These are phyloP conservation scores for Plasmodium billcollinsi DNA, from an alignment of 169 alveolate species.

Conservation along the genomic window DNA sequence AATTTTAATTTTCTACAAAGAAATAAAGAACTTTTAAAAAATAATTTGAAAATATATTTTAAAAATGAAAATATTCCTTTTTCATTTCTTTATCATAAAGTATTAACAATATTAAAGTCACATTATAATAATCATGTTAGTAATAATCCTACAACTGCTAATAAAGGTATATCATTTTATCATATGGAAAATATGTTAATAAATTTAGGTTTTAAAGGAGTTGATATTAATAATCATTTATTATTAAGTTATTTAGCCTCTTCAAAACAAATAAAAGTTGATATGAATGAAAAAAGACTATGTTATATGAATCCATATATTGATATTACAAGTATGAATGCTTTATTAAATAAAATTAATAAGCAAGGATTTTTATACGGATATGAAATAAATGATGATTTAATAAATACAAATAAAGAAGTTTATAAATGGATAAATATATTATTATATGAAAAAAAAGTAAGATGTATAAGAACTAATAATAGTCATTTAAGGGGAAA, in stretches of 20 bases:
- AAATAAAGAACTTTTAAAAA: slow-evolving; percentile 29
- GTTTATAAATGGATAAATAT: slow-evolving; percentile 74
- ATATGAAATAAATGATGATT: slow-evolving; percentile 74
- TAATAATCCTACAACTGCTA: slow-evolving; percentile 55
- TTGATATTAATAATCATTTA: slow-evolving; percentile 55
- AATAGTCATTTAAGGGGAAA: slow-evolving; percentile 81
- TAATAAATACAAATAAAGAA: slow-evolving; percentile 74
- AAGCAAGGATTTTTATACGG: slow-evolving; percentile 77
- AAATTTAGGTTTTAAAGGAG: slow-evolving; percentile 75
- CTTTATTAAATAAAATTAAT: slow-evolving; percentile 65
- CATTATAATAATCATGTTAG: slow-evolving; percentile 70
- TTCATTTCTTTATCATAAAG: slow-evolving; percentile 69
- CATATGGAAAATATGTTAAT: slow-evolving; percentile 72
- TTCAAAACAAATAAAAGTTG: slow-evolving; percentile 72
- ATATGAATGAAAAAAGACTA: slow-evolving; percentile 71
- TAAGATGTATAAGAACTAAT: slow-evolving; percentile 80
- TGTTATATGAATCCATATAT: slow-evolving; percentile 67
- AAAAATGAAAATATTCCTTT: slow-evolving; percentile 64
- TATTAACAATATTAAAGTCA: slow-evolving; percentile 68
- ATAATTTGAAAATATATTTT: slow-evolving; percentile 59
- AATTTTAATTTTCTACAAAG: not conserved
- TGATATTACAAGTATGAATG: slow-evolving; percentile 57
- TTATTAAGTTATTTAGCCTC: slow-evolving; percentile 67
- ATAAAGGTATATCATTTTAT: slow-evolving; percentile 72
- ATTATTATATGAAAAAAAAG: slow-evolving; percentile 72